Evolutionary conservation across 2,329 filamentous ascomycete species (phyloP).

Genomic region (Colletotrichum somersetense): DNA sequence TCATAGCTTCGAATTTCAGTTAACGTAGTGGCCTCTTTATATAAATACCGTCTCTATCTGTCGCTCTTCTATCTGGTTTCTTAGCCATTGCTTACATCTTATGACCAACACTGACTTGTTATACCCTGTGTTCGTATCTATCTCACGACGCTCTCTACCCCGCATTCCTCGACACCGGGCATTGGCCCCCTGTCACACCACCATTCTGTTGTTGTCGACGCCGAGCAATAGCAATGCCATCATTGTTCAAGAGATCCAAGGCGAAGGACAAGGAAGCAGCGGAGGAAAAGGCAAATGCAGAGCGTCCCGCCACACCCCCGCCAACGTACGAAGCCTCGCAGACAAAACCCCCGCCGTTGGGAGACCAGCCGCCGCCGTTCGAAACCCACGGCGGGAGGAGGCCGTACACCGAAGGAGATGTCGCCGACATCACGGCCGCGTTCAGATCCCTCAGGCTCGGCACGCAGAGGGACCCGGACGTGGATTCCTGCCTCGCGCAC

Average conservation of each 20-base stretch:
- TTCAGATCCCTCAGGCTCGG: conserved; percentile 56
- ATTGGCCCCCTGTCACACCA: neutral
- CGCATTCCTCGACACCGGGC: neutral
- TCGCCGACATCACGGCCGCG: conserved; percentile 51
- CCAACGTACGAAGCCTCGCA: conserved; percentile 30
- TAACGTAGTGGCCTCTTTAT: neutral
- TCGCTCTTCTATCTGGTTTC: neutral
- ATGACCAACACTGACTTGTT: no score
- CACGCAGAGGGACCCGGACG: conserved; percentile 52
- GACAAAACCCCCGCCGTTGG: conserved; percentile 28
- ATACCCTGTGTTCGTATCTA: neutral
- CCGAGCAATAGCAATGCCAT: conserved; percentile 19
- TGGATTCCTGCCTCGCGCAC: conserved; percentile 76
- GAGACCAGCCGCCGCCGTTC: conserved; percentile 37
- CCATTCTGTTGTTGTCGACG: neutral
- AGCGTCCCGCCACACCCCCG: conserved; percentile 35
- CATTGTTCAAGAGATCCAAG: conserved; percentile 35
- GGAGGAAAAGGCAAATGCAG: conserved; percentile 30
- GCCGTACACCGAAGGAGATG: neutral
- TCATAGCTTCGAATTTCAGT: no score
- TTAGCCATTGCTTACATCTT: neutral
- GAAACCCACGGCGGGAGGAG: conserved; percentile 19
- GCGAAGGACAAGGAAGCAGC: conserved; percentile 37
- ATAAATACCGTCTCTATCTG: neutral
- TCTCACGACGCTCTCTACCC: neutral